Evolutionary conservation across 306 rosid genomes (phyloP), one percentile per base, ranked within the genome.

Genomic region (Dryas octopetala): DNA sequence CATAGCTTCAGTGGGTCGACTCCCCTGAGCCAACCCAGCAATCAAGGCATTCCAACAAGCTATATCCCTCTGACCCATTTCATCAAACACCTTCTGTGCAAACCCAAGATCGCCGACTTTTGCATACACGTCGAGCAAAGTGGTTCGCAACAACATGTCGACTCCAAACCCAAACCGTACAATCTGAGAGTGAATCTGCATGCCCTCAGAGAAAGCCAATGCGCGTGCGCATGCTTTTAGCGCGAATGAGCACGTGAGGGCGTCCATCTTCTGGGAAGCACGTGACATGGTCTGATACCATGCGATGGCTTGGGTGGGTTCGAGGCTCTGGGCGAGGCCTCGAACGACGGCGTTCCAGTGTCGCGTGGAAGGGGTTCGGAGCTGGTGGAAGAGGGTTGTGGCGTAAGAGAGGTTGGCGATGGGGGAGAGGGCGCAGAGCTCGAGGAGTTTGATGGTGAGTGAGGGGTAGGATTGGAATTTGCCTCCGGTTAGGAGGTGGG

Each of bases 211-310:
- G 14, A 68, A 68, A 40, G 96, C 97, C 73, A 94, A 76, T 0
- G 91, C 88, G 60, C 97, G 96, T 9, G 95, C 97, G 58, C 98
- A 94, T 0, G 88, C 98, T 82, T 91, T 91, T 47, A 94, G 89
- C 13, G 87, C 80, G 53, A 91, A 91, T 9, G 98, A 94, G 79
- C 96, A 91, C 0, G 96, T 80, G 68, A 94, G 83, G 74, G 97
- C 97, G 44, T 94, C 98, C 2, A 85, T 75, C 81, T 62, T 85
- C 12, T 55, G 80, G 59, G 79, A 62, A 47, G 83, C 70, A 48
- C 80, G 87, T 11, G 78, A 78, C 85, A 91, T 79, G 88, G 62
- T 32, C 60, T 79, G 82, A 83, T 68, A 92, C 88, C 91, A 91
- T 15, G 80, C 9, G 55, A 94, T 74, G 78, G 95, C 97, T 38